Evolutionary conservation across 2,329 filamentous ascomycete genomes (phyloP), one percentile per base, ranked within the genome.

Genomic region (Fonsecaea monophora): DNA sequence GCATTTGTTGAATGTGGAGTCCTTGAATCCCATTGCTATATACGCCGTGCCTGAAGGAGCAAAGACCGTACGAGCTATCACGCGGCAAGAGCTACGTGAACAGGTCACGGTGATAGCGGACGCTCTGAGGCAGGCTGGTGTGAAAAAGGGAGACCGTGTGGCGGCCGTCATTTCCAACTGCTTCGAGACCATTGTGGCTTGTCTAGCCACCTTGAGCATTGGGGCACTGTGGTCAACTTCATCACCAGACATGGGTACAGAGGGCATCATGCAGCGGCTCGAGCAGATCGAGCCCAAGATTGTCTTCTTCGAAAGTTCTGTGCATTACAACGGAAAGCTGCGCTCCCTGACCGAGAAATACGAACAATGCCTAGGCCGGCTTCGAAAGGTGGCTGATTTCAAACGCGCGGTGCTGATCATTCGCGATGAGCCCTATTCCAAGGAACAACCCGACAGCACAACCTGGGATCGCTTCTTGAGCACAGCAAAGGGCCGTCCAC

Each of bases 241-340:
- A 60, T 91, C 89, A 6, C 94, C 92, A 0, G 92, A 95, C 77
- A 94, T 94, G 88, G 92, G 92, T 0, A 87, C 89, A 9, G 87
- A 89, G 67, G 92, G 91, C 0, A 85, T 95, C n/a, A 73, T 95
- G 71, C 90, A 95, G 77, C 82, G 92, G 37, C 82, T 91, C 25
- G 78, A 88, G 58, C 91, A 94, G 80, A 87, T 94, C 65, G 83
- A 88, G 70, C 92, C 92, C 4, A 89, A 87, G 77, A 90, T 87
- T 75, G 82, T 96, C 15, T 94, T 95, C 74, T 87, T 93, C 73
- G 92, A 96, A 72, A 92, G 94, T 72, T 87, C 84, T 35, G 85
- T 91, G 0, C 79, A 94, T 2, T 95, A 95, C 72, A 94, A 93
- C 70, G 90, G 90, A 55, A 91, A 90, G 76, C 85, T 82, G 0